These are phyloP conservation scores for Sequoia sempervirens DNA, from an alignment of 75 land plant genomes.

Conservation along the genomic window DNA sequence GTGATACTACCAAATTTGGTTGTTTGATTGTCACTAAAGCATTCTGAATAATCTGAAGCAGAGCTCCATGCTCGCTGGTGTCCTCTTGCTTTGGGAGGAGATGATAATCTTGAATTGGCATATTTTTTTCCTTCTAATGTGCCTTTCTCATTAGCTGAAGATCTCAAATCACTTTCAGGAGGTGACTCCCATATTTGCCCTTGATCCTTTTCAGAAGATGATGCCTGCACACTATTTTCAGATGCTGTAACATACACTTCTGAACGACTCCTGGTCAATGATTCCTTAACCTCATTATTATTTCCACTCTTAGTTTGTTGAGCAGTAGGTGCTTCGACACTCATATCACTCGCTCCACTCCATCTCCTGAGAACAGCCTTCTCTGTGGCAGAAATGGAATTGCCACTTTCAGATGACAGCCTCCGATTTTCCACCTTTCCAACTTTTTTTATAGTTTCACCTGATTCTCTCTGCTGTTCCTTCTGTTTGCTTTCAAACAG, in stretches of 20 bases:
- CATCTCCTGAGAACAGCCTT: slow-evolving; percentile 75
- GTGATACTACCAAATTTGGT: background rate
- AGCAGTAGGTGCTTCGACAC: slow-evolving; percentile 23
- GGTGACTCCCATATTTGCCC: background rate
- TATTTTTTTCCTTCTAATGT: background rate
- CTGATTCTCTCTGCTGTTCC: slow-evolving; percentile 22
- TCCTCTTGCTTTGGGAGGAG: slow-evolving; percentile 1
- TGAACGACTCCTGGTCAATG: background rate
- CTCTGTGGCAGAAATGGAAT: slow-evolving; percentile 26
- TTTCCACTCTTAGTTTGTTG: slow-evolving; percentile 4
- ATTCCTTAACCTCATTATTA: background rate
- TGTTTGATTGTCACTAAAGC: slow-evolving; percentile 4
- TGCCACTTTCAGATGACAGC: slow-evolving; percentile 47
- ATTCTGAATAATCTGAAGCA: slow-evolving; percentile 4
- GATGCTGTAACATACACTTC: slow-evolving; percentile 9
- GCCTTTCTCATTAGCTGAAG: background rate
- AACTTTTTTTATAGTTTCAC: slow-evolving; percentile 20
- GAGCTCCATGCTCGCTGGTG: slow-evolving; percentile 1
- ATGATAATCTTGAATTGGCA: background rate
- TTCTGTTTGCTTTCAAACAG: slow-evolving; percentile 83
- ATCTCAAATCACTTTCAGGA: background rate
- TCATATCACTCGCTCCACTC: slow-evolving; percentile 84
- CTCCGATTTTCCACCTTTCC: slow-evolving; percentile 50
- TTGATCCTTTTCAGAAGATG: background rate
- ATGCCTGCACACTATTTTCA: slow-evolving; percentile 5